phyloP scores from a whole-genome alignment of 495 filamentous ascomycete genomes.

The Aspergillus heteromorphus region DNA sequence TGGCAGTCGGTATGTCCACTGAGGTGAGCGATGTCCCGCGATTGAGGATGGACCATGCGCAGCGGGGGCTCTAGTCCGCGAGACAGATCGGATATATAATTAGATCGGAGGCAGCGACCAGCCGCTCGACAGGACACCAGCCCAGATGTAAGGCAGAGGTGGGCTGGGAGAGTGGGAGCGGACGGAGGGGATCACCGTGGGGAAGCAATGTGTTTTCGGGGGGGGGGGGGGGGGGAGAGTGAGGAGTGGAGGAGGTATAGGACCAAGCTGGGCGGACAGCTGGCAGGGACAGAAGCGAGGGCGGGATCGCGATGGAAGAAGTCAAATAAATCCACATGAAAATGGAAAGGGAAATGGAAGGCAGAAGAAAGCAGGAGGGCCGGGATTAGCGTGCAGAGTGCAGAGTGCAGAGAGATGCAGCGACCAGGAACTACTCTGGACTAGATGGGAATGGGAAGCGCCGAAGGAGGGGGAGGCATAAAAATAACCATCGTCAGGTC shows the following conservation, averaged over 20 bases:
- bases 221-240: neutral
- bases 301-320: neutral
- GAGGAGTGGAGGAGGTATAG: no score
- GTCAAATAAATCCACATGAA: neutral
- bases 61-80: conserved; percentile 7
- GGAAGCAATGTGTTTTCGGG: neutral
- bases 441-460: conserved; percentile 1
- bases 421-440: conserved; percentile 11
- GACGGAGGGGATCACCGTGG: conserved; percentile 3
- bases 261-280: neutral
- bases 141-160: neutral
- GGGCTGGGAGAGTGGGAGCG: neutral
- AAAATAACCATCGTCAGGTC: neutral
- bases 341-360: conserved; percentile 5
- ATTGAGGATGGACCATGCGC: conserved; percentile 14
- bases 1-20: conserved; percentile 6
- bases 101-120: conserved; percentile 19
- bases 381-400: conserved; percentile 7
- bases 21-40: conserved; percentile 3
- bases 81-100: conserved; percentile 25
- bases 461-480: neutral
- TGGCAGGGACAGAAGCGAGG: neutral
- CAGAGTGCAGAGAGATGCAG: conserved; percentile 15
- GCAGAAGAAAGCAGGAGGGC: conserved; percentile 5
- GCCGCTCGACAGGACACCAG: conserved; percentile 12